phyloP scores from a whole-genome alignment of 805 yeast species.

The Wilhelminamyces savonicus region DNA sequence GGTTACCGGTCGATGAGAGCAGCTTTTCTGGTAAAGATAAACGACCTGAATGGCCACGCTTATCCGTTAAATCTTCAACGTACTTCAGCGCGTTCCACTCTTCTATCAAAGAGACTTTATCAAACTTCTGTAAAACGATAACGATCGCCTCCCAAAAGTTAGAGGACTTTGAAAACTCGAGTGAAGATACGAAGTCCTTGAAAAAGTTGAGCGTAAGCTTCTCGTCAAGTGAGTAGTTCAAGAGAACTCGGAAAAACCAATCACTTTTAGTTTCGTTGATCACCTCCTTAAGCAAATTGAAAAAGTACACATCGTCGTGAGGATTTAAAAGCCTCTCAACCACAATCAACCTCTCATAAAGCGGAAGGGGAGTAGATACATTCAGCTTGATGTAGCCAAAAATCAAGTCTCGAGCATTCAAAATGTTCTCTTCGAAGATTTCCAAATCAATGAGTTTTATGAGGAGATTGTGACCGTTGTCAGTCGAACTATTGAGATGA shows the following conservation, averaged over 20 bases:
- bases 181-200: no score
- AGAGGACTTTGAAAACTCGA: no score
- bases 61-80: no score
- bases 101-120: no score
- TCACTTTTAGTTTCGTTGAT: conserved; percentile 27
- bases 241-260: conserved; percentile 27
- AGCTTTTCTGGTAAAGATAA: no score
- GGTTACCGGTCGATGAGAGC: no score
- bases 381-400: conserved; percentile 18
- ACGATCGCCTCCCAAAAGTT: no score
- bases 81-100: no score
- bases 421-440: conserved; percentile 26
- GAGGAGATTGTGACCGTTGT: conserved; percentile 24
- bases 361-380: conserved; percentile 22
- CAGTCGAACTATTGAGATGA: no score
- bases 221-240: conserved; percentile 15
- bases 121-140: no score
- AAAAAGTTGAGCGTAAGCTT: conserved; percentile 16
- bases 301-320: conserved; percentile 17
- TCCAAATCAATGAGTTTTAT: conserved; percentile 40
- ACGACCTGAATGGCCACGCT: no score
- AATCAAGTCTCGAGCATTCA: conserved; percentile 32
- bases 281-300: conserved; percentile 21
- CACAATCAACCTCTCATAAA: conserved; percentile 37
- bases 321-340: conserved; percentile 30